A percentile compares a stretch with the other conserved stretches of the same genome.
Evolutionary conservation across 192 early-diverging fungal genomes (phyloP).

Genomic region (Coemansia sp.): DNA sequence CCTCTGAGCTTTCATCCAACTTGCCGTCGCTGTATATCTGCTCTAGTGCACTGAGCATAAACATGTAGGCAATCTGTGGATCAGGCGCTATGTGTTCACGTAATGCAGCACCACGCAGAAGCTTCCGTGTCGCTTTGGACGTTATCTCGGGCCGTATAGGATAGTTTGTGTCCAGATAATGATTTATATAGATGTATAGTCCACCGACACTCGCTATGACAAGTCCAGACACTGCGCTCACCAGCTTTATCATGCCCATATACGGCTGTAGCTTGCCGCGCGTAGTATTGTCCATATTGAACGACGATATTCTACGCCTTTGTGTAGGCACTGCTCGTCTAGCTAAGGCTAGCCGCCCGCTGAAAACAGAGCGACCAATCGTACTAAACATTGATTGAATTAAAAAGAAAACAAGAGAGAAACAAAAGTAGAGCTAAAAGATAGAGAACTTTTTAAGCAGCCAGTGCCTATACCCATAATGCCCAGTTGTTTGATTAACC

Average conservation of each 20-base stretch:
- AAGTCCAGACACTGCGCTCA: slow-evolving; percentile 24
- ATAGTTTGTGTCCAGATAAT: slow-evolving; percentile 24
- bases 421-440: too few relatives aligned
- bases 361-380: too few relatives aligned
- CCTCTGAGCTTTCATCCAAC: slow-evolving; percentile 21
- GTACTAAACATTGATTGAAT: too few relatives aligned
- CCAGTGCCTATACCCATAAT: too few relatives aligned
- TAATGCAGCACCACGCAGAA: slow-evolving; percentile 39
- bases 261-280: slow-evolving; percentile 40
- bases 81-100: slow-evolving; percentile 48
- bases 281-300: slow-evolving; percentile 36
- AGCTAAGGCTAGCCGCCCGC: too few relatives aligned
- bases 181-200: slow-evolving; percentile 19
- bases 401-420: too few relatives aligned
- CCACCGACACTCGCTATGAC: slow-evolving; percentile 23
- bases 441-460: too few relatives aligned
- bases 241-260: slow-evolving; percentile 23
- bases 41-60: slow-evolving; percentile 36
- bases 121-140: slow-evolving; percentile 17
- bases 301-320: slow-evolving; percentile 26
- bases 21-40: slow-evolving; percentile 32
- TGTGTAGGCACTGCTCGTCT: too few relatives aligned
- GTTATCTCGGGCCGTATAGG: slow-evolving; percentile 16
- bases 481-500: too few relatives aligned
- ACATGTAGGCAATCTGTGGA: slow-evolving; percentile 40